phyloP scores from a whole-genome alignment of 192 early-diverging fungal genomes.

The Rhizophlyctis rosea region DNA sequence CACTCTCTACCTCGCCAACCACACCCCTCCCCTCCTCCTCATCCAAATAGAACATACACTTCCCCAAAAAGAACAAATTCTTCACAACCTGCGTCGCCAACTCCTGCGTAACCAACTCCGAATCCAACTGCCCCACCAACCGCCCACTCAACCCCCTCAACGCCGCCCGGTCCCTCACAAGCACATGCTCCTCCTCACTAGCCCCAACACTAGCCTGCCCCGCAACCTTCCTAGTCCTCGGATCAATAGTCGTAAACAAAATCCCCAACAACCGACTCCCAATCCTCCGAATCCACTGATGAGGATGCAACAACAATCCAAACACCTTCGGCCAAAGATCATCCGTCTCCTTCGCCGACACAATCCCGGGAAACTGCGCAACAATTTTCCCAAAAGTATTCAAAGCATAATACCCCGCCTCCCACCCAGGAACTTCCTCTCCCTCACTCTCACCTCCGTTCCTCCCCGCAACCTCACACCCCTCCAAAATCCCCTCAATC shows the following conservation, averaged over 20 bases:
- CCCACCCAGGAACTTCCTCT: constrained; percentile 70
- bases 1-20: constrained; percentile 21
- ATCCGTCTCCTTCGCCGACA: constrained; percentile 36
- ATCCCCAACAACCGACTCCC: constrained; percentile 70
- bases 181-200: constrained; percentile 25
- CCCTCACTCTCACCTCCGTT: constrained; percentile 34
- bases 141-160: constrained; percentile 53
- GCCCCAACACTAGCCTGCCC: constrained; percentile 2
- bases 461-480: constrained; percentile 19
- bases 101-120: constrained; percentile 59
- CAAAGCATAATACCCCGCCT: constrained; percentile 78
- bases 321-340: constrained; percentile 66
- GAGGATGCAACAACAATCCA: constrained; percentile 79
- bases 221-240: constrained; percentile 29
- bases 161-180: constrained; percentile 30
- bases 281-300: constrained; percentile 82
- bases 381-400: constrained; percentile 73
- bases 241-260: constrained; percentile 70
- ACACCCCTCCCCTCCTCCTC: constrained; percentile 18
- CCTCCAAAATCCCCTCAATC: constrained; percentile 16
- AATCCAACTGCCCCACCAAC: constrained; percentile 46
- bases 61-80: constrained; percentile 90
- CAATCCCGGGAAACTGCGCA: constrained; percentile 23
- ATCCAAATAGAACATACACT: constrained; percentile 34
- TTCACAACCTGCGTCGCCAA: constrained; percentile 87